Evolutionary conservation across 805 yeast species (phyloP).

Genomic region (Pichia scutulata): DNA sequence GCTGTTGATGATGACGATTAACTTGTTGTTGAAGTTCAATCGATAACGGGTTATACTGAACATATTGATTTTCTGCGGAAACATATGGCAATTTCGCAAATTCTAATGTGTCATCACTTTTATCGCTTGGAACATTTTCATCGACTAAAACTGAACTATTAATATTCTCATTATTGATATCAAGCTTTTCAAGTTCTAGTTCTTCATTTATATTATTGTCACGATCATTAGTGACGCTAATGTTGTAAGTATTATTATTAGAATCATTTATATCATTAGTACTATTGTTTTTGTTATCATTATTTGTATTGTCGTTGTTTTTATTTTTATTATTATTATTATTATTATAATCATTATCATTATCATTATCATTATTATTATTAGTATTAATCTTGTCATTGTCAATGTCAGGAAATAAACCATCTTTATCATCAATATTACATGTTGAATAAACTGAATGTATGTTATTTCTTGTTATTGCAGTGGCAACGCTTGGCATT

Average conservation of each 20-base stretch:
- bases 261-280: neutral
- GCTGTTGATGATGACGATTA: conserved; percentile 19
- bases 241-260: too few species aligned
- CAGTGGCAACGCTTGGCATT: conserved; percentile 86
- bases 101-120: neutral
- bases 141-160: neutral
- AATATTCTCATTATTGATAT: neutral
- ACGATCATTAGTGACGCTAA: too few species aligned
- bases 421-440: neutral
- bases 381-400: conserved; percentile 1
- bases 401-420: conserved; percentile 24
- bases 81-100: conserved; percentile 4
- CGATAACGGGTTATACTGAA: conserved; percentile 25
- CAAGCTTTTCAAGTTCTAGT: too few species aligned
- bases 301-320: too few species aligned
- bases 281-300: too few species aligned
- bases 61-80: conserved; percentile 22
- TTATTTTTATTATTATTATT: neutral
- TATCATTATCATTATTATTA: conserved; percentile 46
- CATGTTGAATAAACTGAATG: conserved; percentile 94
- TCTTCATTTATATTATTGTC: neutral
- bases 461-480: conserved; percentile 83
- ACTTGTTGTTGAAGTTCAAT: conserved; percentile 20
- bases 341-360: neutral
- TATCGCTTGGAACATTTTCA: neutral